Percentiles rank a stretch among this genome's conserved stretches.
phyloP scores from a whole-genome alignment of 495 filamentous ascomycete species.

The Penicillium paradoxum region DNA sequence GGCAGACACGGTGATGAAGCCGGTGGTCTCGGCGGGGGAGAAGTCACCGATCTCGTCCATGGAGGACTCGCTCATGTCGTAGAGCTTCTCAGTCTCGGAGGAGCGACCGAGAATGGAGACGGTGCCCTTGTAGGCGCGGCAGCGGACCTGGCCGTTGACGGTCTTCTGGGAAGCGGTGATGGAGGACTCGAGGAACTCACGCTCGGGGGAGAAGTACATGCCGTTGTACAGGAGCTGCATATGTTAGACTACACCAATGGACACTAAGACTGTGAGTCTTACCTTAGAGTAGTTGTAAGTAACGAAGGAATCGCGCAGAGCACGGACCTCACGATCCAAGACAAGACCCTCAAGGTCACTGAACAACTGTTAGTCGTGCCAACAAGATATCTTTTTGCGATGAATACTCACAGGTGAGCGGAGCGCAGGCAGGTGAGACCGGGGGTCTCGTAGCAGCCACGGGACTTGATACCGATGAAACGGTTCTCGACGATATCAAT shows the following conservation, averaged over 20 bases:
- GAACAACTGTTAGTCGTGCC: background rate
- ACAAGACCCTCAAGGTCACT: conserved; percentile 77
- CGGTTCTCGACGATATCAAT: conserved; percentile 91
- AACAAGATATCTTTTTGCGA: background rate
- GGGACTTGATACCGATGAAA: conserved; percentile 80
- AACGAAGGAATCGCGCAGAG: conserved; percentile 73
- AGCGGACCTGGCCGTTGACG: conserved; percentile 64
- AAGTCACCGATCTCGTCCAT: conserved; percentile 90
- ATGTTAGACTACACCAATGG: background rate
- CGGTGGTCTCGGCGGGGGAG: conserved; percentile 64
- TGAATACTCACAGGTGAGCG: conserved; percentile 56
- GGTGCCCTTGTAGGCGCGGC: conserved; percentile 71
- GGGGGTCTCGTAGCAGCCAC: conserved; percentile 88
- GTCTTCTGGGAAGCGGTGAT: conserved; percentile 69
- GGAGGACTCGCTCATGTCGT: conserved; percentile 69
- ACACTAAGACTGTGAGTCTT: conserved; percentile 1
- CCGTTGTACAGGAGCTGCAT: conserved; percentile 68
- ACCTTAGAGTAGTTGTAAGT: conserved; percentile 69
- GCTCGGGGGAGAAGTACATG: conserved; percentile 68
- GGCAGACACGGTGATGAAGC: conserved; percentile 77
- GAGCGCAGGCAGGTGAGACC: conserved; percentile 66
- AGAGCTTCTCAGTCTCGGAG: conserved; percentile 77
- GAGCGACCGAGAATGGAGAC: conserved; percentile 70
- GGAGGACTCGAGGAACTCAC: conserved; percentile 70
- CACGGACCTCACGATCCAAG: conserved; percentile 78